Evolutionary conservation across 345 rosid genomes (phyloP).

Genomic region (Reutealis trisperma): DNA sequence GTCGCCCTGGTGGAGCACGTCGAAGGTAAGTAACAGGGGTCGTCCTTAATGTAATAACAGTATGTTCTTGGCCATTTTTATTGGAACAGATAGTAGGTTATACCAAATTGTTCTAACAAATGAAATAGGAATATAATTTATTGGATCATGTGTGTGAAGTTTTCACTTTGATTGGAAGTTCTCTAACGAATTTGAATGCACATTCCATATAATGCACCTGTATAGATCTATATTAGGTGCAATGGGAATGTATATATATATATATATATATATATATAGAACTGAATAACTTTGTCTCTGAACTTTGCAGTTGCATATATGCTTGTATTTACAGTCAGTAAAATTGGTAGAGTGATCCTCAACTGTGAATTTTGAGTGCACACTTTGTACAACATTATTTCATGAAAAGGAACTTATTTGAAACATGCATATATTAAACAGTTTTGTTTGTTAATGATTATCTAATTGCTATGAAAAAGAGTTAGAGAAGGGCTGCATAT

Average conservation of each 20-base stretch:
- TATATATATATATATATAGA: too few species aligned
- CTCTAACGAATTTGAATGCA: too few species aligned
- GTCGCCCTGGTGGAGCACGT: constrained; percentile 89
- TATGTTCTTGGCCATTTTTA: background rate
- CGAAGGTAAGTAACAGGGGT: constrained; percentile 27
- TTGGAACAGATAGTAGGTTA: background rate
- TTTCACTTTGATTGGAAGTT: background rate
- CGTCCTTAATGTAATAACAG: background rate
- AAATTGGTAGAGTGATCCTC: background rate
- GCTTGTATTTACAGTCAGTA: background rate
- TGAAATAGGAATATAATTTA: background rate
- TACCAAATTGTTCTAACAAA: background rate
- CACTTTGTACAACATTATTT: background rate
- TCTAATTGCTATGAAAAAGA: background rate
- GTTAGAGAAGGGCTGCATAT: background rate
- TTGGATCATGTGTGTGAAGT: background rate
- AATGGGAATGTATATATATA: too few species aligned
- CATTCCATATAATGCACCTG: too few species aligned
- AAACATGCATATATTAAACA: background rate
- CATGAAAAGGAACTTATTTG: background rate
- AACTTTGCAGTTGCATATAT: background rate
- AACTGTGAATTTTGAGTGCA: background rate
- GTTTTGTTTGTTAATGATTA: background rate
- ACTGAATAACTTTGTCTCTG: too few species aligned
- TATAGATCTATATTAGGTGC: too few species aligned